A percentile compares a stretch with the other conserved stretches of the same genome.
Evolutionary conservation across 345 rosid genomes (phyloP).

Genomic region (Raphanus sativus): DNA sequence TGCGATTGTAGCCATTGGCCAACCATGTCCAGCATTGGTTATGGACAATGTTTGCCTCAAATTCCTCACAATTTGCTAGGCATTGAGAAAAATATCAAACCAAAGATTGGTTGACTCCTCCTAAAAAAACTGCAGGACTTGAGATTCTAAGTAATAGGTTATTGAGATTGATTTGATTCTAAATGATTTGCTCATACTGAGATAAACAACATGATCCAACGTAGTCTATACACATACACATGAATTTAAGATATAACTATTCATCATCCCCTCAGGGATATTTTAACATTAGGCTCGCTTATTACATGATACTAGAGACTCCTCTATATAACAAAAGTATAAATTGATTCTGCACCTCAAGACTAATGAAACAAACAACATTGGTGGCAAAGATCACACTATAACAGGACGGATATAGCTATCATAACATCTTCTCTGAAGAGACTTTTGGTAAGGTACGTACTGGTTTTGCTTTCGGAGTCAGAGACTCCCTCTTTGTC

Average conservation of each 20-base stretch:
- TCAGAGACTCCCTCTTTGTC: slow-evolving; percentile 11
- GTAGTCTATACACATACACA: slow-evolving; percentile 30
- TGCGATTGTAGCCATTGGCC: neutral
- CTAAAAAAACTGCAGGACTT: neutral
- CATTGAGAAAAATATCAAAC: neutral
- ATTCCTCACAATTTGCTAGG: neutral
- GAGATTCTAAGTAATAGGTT: neutral
- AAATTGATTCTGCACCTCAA: slow-evolving; percentile 12
- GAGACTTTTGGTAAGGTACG: slow-evolving; percentile 14
- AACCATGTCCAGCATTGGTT: neutral
- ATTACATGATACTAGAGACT: slow-evolving; percentile 22
- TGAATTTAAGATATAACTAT: slow-evolving; percentile 20
- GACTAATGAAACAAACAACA: slow-evolving; percentile 26
- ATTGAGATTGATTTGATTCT: neutral
- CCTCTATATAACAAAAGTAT: slow-evolving; percentile 23
- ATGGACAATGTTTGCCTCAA: neutral
- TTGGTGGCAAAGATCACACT: slow-evolving; percentile 14
- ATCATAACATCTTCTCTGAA: slow-evolving; percentile 21
- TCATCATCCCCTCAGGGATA: slow-evolving; percentile 3
- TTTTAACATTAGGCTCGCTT: slow-evolving; percentile 12
- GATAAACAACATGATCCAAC: slow-evolving; percentile 13
- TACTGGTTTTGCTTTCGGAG: slow-evolving; percentile 21
- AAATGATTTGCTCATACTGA: neutral
- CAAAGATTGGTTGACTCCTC: neutral
- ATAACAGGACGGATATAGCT: neutral